Conservation (phyloP, 2,329 filamentous ascomycete species). For the Graphium sp. region DNA sequence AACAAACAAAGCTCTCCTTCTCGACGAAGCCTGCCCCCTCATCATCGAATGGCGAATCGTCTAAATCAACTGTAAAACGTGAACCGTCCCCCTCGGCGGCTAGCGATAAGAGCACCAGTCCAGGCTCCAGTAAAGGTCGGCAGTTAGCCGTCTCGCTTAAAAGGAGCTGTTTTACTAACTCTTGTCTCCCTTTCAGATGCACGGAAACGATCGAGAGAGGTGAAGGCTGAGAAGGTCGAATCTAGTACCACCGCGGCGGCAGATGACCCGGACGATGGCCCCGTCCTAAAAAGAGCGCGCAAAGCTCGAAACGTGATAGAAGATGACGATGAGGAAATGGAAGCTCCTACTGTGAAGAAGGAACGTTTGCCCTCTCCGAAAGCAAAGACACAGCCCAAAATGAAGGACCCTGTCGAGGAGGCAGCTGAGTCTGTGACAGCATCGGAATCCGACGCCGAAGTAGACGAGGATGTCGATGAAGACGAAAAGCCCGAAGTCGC, state of each 20-base stretch:
- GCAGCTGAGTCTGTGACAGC: conserved; percentile 17
- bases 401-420: conserved; percentile 26
- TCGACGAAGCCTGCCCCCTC: too few species aligned
- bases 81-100: not conserved
- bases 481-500: conserved; percentile 54
- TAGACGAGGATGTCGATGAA: conserved; percentile 30
- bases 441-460: conserved; percentile 31
- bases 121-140: not conserved
- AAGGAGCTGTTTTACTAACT: conserved; percentile 4
- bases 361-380: conserved; percentile 6
- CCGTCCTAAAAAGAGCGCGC: conserved; percentile 39
- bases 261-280: conserved; percentile 35
- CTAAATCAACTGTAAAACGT: not conserved
- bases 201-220: conserved; percentile 7
- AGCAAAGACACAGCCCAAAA: conserved; percentile 5
- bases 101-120: not conserved
- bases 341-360: conserved; percentile 6
- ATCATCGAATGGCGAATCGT: conserved; percentile 14
- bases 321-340: conserved; percentile 31
- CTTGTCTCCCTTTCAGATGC: not conserved
- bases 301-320: conserved; percentile 28
- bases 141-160: not conserved
- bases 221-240: conserved; percentile 11
- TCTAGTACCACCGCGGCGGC: conserved; percentile 13
- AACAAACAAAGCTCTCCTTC: conserved; percentile 70